Conservation (phyloP, 2,329 filamentous ascomycete species). For the Penicillium sumatraense region DNA sequence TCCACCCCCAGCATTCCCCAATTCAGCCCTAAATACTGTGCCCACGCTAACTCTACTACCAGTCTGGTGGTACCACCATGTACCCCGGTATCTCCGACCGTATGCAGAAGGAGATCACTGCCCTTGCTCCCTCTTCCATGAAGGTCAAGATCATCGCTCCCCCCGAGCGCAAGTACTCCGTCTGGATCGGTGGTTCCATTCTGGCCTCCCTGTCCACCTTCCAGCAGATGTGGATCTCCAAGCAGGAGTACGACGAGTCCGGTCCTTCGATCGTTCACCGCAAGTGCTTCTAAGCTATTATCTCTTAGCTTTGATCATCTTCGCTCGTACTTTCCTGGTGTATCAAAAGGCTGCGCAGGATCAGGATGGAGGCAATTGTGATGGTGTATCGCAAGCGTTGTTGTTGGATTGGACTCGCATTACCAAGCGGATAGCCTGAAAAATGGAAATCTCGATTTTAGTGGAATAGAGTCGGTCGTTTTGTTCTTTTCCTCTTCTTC, state of each 20-base stretch:
- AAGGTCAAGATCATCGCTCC: slow-evolving; percentile 99
- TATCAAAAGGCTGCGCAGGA: slow-evolving; percentile 49
- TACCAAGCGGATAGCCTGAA: slow-evolving; percentile 46
- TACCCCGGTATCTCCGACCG: slow-evolving; percentile 99
- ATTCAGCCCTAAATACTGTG: not conserved
- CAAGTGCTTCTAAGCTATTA: slow-evolving; percentile 95
- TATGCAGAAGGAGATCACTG: slow-evolving; percentile 99
- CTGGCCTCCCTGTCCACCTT: slow-evolving; percentile 98
- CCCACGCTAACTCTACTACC: slow-evolving; percentile 20
- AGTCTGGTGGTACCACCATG: slow-evolving; percentile 99
- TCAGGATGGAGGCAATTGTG: slow-evolving; percentile 42
- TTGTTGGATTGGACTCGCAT: slow-evolving; percentile 46
- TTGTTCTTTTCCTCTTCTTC: slow-evolving; percentile 29
- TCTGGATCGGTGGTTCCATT: slow-evolving; percentile 99
- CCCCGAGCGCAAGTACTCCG: slow-evolving; percentile 99
- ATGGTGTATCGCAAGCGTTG: slow-evolving; percentile 42
- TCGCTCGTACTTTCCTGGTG: slow-evolving; percentile 47
- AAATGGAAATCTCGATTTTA: slow-evolving; percentile 45
- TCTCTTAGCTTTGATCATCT: slow-evolving; percentile 34
- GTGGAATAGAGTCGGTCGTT: slow-evolving; percentile 46
- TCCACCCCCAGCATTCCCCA: slow-evolving; percentile 26
- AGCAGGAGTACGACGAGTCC: slow-evolving; percentile 99
- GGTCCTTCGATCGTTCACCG: slow-evolving; percentile 99
- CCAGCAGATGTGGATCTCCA: slow-evolving; percentile 99
- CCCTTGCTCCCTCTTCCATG: slow-evolving; percentile 98